Conservation (phyloP, 768 basidiomycete genomes). For the Russula compacta region DNA sequence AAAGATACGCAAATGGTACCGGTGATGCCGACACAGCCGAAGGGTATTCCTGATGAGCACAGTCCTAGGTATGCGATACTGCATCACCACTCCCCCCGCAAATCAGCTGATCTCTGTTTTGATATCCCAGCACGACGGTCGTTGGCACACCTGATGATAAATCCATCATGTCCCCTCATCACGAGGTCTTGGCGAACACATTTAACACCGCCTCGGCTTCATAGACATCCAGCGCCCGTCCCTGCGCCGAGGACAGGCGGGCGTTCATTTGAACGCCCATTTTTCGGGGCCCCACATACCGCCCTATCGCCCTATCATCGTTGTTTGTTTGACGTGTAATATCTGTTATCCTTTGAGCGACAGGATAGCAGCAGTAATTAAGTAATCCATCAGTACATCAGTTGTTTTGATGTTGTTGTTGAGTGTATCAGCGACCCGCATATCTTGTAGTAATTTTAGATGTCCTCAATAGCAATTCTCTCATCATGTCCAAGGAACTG, state of each 20-base stretch:
- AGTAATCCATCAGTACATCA: no score
- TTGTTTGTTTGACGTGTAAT: not conserved
- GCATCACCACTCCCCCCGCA: not conserved
- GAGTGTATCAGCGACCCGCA: not conserved
- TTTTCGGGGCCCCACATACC: not conserved
- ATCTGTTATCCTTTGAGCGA: not conserved
- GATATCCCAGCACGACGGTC: conserved; percentile 1
- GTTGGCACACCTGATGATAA: conserved; percentile 14
- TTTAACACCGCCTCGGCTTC: not conserved
- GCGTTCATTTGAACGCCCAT: not conserved
- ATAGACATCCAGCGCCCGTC: not conserved
- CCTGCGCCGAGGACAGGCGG: not conserved
- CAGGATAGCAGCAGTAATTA: not conserved
- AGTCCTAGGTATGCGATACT: conserved; percentile 6
- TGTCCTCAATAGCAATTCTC: not conserved
- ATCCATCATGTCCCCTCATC: not conserved
- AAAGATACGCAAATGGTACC: no score
- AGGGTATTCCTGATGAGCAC: not conserved
- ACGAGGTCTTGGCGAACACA: not conserved
- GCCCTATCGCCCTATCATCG: not conserved
- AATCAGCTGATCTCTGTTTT: not conserved
- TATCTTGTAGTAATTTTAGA: not conserved
- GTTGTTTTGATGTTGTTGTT: not conserved
- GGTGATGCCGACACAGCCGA: not conserved
- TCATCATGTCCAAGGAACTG: no score